Base-by-base conservation (phyloP, 768 basidiomycete species). In the Trametes sanguinea region DNA sequence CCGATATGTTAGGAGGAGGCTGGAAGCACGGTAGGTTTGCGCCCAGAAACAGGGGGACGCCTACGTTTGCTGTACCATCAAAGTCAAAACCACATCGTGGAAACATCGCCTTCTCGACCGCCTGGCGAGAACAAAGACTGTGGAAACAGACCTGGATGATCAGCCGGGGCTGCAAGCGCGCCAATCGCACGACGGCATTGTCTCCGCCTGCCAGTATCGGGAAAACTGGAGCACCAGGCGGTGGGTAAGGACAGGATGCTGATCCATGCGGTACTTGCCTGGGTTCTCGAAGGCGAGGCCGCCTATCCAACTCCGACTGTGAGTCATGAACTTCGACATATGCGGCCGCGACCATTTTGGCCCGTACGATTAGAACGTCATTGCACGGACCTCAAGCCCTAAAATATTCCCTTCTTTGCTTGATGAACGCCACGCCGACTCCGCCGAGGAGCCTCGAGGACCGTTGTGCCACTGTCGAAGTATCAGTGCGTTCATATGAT, bases 141-240 rank as follows among this genome's bases (percentile, higher is more conserved):
- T 9, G 10, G 45, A 11, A 8, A 51, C 57, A 43, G 55, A 37
- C 11, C 35, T 57, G 33, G 43, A 50, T 27, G 51, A 27, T 22
- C 27, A 45, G 61, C 54, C 33, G 54, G 51, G 48, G 35, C 10
- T 22, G 27, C 43, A 50, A 14, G 30, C 39, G 11, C 11, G n/a
- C 32, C 17, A 22, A 35, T 14, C 51, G 22, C 35, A 10, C n/a
- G 14, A 45, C 17, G 45, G 37, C 53, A 61, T 61, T 61, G 60
- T 55, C 54, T 55, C 60, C 22, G 17, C 47, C 30, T 61, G 53
- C 54, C 60, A 29, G 54, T 61, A 53, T 16, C 6, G 46, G 53
- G 11, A 32, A 43, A 30, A 37, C n/a, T n/a, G 14, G 43, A 8
- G 3, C 48, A 14, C 61, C 48, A 29, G 54, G 54, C 48, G 54